Evolutionary conservation across 2,329 filamentous ascomycete genomes (phyloP).

Genomic region (Thelonectria discophora): DNA sequence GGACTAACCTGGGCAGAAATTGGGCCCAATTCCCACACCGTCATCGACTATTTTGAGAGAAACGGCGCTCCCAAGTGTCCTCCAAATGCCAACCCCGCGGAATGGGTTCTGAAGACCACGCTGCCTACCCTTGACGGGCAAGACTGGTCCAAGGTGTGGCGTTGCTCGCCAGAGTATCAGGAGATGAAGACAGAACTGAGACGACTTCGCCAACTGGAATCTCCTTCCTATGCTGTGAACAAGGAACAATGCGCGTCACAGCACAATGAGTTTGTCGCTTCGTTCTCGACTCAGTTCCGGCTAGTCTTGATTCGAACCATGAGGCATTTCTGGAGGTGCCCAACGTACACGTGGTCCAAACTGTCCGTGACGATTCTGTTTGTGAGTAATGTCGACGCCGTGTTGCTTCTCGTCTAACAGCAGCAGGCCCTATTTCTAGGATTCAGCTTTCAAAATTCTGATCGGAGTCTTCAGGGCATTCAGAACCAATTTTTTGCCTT

Average conservation of each 20-base stretch:
- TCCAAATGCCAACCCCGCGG: constrained; percentile 75
- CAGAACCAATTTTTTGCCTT: constrained; percentile 87
- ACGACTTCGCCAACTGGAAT: constrained; percentile 56
- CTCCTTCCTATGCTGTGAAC: neutral
- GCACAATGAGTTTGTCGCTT: constrained; percentile 48
- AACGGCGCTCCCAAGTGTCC: constrained; percentile 72
- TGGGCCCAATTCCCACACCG: constrained; percentile 70
- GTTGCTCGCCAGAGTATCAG: constrained; percentile 61
- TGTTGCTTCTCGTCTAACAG: neutral
- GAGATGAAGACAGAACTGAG: constrained; percentile 64
- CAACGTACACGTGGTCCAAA: constrained; percentile 33
- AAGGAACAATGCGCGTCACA: neutral
- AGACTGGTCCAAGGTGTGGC: constrained; percentile 71
- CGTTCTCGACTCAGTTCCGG: constrained; percentile 71
- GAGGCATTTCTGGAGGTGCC: neutral
- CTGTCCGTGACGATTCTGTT: neutral
- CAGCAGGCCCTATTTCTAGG: constrained; percentile 11
- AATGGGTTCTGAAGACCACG: constrained; percentile 43
- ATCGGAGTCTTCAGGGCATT: constrained; percentile 46
- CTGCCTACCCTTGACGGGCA: neutral
- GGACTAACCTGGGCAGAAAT: constrained; percentile 64
- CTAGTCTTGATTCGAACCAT: constrained; percentile 70
- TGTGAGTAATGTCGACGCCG: neutral
- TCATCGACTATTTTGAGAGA: constrained; percentile 78
- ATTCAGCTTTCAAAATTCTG: constrained; percentile 6